A percentile compares a stretch with the other conserved stretches of the same genome.
Evolutionary conservation across 2,329 filamentous ascomycete genomes (phyloP).

Genomic region (Chaetomium globosum): DNA sequence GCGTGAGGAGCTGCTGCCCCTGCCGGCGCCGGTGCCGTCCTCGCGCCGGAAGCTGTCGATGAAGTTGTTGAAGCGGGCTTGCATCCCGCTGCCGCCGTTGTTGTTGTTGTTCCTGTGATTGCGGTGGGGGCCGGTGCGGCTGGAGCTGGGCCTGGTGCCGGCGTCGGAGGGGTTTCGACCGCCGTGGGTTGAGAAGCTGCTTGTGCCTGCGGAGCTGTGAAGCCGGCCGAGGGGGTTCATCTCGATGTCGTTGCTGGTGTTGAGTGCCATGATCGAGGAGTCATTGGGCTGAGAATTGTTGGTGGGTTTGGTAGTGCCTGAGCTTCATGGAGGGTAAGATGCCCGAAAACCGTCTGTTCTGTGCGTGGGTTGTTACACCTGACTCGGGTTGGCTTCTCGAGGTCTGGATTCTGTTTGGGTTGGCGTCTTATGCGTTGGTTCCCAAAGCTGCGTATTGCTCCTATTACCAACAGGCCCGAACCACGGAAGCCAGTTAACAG

Average conservation of each 20-base stretch:
- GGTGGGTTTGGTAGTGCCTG: too few species aligned
- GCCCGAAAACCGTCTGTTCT: background rate
- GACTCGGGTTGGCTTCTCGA: too few species aligned
- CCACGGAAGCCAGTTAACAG: background rate
- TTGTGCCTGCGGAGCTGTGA: slow-evolving; percentile 31
- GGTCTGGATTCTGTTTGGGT: background rate
- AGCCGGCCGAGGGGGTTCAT: slow-evolving; percentile 31
- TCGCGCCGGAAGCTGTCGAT: slow-evolving; percentile 38
- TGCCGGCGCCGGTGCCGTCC: slow-evolving; percentile 18
- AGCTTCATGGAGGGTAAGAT: background rate
- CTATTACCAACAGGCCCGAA: background rate
- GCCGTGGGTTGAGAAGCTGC: slow-evolving; percentile 29
- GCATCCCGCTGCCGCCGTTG: slow-evolving; percentile 12
- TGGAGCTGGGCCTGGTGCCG: slow-evolving; percentile 2
- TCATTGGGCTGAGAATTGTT: background rate
- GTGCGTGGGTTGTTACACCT: background rate
- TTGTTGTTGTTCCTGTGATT: background rate
- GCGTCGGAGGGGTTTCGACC: slow-evolving; percentile 10
- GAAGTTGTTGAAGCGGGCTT: slow-evolving; percentile 26
- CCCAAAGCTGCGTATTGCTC: background rate
- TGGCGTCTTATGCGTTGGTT: background rate
- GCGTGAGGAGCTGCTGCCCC: background rate
- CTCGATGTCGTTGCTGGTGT: slow-evolving; percentile 33
- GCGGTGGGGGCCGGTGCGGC: background rate
- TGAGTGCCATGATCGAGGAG: slow-evolving; percentile 23